Evolutionary conservation across 2,329 filamentous ascomycete species (phyloP), one percentile per base, ranked within the genome.

Genomic region (Lecanosticta acicola): DNA sequence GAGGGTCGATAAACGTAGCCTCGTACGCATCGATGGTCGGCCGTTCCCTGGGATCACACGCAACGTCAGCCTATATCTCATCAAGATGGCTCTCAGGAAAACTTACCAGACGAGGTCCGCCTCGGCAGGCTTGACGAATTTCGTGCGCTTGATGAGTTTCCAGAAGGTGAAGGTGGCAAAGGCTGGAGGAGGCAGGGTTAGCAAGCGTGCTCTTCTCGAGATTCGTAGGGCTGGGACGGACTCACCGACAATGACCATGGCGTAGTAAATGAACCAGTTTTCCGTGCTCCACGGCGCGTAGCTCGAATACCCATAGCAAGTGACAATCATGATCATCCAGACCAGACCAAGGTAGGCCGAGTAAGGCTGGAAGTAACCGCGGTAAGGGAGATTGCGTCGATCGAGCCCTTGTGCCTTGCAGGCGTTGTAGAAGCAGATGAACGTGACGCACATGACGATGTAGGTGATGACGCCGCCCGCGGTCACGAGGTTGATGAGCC

Each of bases 91-190:
- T n/a, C n/a, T n/a, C n/a, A n/a, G n/a, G n/a, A n/a, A n/a, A n/a
- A n/a, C n/a, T n/a, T n/a, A n/a, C 79, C 79, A 83, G 14, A 80
- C 66, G 2, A 84, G 68, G 56, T 84, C 80, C 3, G 72, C 71
- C 57, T 85, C 75, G 8, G 67, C 59, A 0, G 80, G 66, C 1
- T 66, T 65, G 13, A 81, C 67, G 43, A 78, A 68, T 49, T 70
- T 73, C 3, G 82, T 85, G 41, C 68, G 69, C 68, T 84, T 79
- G 62, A 81, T 17, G 0, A 85, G 3, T 67, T 87, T 87, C 81
- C 81, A 87, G 58, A 68, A 68, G 36, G 74, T 39, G 62, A 75
- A 84, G 8, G 78, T 62, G 33, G 77, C 55, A 3, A 74, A 71
- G 0, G 74, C 72, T 34, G 80, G 60, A 11, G 78, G 58, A 42